phyloP scores from a whole-genome alignment of 768 basidiomycete species.

The Mycena vulgaris region DNA sequence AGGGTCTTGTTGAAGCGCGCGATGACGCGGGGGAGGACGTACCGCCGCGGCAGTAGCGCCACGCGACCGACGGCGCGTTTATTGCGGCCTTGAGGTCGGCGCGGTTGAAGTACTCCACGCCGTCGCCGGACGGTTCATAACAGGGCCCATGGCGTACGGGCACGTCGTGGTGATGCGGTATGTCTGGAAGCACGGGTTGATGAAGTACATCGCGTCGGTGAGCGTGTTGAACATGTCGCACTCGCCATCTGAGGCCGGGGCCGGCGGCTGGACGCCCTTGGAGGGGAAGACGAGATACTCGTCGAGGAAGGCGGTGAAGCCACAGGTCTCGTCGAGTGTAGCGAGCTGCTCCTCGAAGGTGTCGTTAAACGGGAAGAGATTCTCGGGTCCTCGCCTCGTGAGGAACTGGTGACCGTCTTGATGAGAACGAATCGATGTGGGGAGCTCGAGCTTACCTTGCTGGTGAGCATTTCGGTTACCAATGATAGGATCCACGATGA shows the following conservation, averaged over 20 bases:
- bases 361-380: slow-evolving; percentile 12
- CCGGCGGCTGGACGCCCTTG: not conserved
- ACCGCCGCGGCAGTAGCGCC: not conserved
- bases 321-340: slow-evolving; percentile 1
- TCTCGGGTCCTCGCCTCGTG: not conserved
- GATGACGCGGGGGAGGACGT: slow-evolving; percentile 4
- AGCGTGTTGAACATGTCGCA: not conserved
- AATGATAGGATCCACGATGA: slow-evolving; percentile 3
- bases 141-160: not conserved
- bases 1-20: slow-evolving; percentile 13
- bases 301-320: slow-evolving; percentile 11
- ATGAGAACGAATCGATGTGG: not conserved
- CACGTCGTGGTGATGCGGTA: slow-evolving; percentile 1
- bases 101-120: slow-evolving; percentile 11
- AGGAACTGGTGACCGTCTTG: too few relatives aligned
- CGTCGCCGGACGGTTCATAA: not conserved
- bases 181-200: slow-evolving; percentile 9
- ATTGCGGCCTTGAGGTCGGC: not conserved
- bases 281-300: slow-evolving; percentile 12
- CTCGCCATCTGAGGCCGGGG: not conserved
- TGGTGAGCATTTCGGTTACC: not conserved
- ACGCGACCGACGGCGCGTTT: not conserved
- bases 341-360: not conserved
- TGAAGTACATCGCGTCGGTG: not conserved
- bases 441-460: not conserved